Evolutionary conservation across 1,284 basidiomycete genomes (phyloP).

Genomic region (Microbotryomycetes sp.): DNA sequence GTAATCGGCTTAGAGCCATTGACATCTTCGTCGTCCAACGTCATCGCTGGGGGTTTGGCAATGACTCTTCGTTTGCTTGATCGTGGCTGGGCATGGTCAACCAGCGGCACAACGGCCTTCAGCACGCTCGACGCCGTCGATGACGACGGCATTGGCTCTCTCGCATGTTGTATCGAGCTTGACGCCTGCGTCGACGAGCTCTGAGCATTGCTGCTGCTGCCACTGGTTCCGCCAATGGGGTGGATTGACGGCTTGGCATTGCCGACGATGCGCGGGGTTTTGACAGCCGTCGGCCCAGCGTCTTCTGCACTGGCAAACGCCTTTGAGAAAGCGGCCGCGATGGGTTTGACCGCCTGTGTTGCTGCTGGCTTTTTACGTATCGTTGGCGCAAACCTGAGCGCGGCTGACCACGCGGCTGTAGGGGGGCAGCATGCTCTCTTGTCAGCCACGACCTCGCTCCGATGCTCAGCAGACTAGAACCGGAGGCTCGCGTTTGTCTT

Average conservation of each 20-base stretch:
- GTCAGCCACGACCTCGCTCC: too few species aligned
- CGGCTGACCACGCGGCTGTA: conserved; percentile 25
- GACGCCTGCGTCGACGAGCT: conserved; percentile 12
- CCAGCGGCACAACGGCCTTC: neutral
- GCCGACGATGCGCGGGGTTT: neutral
- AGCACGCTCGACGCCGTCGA: conserved; percentile 2
- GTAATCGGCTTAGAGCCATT: conserved; percentile 55
- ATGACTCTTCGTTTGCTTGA: conserved; percentile 2
- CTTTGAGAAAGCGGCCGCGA: conserved; percentile 12
- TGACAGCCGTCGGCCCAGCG: neutral
- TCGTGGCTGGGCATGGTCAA: neutral
- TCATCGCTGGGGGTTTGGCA: conserved; percentile 30
- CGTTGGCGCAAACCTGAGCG: conserved; percentile 33
- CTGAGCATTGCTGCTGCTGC: conserved; percentile 4
- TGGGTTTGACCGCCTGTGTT: neutral
- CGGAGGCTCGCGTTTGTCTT: too few species aligned
- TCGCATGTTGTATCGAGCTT: neutral
- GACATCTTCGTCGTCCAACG: conserved; percentile 54
- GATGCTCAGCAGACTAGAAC: too few species aligned
- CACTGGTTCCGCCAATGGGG: neutral
- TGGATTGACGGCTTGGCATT: conserved; percentile 4
- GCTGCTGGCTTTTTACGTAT: conserved; percentile 23
- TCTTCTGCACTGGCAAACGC: conserved; percentile 15
- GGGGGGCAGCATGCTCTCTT: neutral
- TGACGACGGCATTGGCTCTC: conserved; percentile 4